Conservation (phyloP, 805 yeast species). For the Kodamaea leandrae region DNA sequence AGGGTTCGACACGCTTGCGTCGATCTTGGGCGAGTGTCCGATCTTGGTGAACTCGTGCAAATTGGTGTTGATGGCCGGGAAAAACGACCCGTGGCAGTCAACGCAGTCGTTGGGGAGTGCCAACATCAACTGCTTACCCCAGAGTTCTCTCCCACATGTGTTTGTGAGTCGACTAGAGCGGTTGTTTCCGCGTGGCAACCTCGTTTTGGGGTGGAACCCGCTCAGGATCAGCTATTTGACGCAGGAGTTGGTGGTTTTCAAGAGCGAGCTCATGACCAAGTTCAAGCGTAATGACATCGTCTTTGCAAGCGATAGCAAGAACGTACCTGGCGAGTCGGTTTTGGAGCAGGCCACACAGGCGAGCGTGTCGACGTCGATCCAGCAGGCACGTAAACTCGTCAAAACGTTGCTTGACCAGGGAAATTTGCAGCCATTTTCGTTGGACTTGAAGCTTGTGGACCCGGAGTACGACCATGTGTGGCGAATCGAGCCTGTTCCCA, state of each 20-base stretch:
- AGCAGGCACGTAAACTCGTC: constrained; percentile 67
- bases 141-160: constrained; percentile 62
- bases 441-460: constrained; percentile 56
- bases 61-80: constrained; percentile 79
- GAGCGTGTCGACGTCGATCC: constrained; percentile 43
- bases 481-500: constrained; percentile 77
- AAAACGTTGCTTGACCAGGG: constrained; percentile 87
- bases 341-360: constrained; percentile 15
- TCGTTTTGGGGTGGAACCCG: constrained; percentile 65
- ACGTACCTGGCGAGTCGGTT: constrained; percentile 13
- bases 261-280: constrained; percentile 72
- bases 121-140: constrained; percentile 50
- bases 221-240: constrained; percentile 71
- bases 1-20: constrained; percentile 72
- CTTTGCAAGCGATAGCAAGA: constrained; percentile 42
- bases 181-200: constrained; percentile 40
- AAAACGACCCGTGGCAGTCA: constrained; percentile 91
- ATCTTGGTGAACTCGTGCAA: constrained; percentile 50
- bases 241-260: constrained; percentile 73
- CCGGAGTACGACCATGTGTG: constrained; percentile 71
- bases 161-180: constrained; percentile 69
- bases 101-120: constrained; percentile 57
- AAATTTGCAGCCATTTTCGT: constrained; percentile 75
- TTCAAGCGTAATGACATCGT: constrained; percentile 67
- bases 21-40: constrained; percentile 58